phyloP scores from a whole-genome alignment of 805 yeast species.

The Metschnikowia chrysomelidarum region DNA sequence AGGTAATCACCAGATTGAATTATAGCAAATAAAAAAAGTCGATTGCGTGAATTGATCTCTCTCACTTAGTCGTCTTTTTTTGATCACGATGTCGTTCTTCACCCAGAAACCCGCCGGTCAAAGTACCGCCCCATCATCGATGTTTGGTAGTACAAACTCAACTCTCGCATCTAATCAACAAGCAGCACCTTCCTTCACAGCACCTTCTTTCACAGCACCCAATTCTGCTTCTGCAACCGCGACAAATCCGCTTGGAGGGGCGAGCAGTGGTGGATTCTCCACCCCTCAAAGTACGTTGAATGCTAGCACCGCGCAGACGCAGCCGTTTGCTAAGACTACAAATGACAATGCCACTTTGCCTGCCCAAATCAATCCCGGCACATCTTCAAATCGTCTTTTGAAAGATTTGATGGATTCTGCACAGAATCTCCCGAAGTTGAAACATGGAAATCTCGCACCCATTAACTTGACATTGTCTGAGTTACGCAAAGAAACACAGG shows the following conservation, averaged over 20 bases:
- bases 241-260: too few species aligned
- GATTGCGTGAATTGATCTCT: too few species aligned
- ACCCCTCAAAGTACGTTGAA: background rate
- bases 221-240: background rate
- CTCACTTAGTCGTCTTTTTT: too few species aligned
- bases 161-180: conserved; percentile 7
- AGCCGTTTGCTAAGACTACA: conserved; percentile 1
- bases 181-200: conserved; percentile 13
- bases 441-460: conserved; percentile 67
- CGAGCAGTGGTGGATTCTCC: too few species aligned
- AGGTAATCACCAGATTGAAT: too few species aligned
- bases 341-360: conserved; percentile 9
- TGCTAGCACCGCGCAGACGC: conserved; percentile 1
- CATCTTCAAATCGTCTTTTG: conserved; percentile 31
- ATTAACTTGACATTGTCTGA: conserved; percentile 79
- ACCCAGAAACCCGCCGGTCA: conserved; percentile 2
- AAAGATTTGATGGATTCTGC: conserved; percentile 79
- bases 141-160: conserved; percentile 16
- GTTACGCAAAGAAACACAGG: conserved; percentile 64
- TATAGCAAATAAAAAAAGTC: too few species aligned
- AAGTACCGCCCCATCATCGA: background rate
- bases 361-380: conserved; percentile 13
- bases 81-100: conserved; percentile 2
- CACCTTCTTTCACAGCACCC: conserved; percentile 2
- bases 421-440: conserved; percentile 61